phyloP scores from a whole-genome alignment of 2,329 filamentous ascomycete genomes.

The Ampelomyces quisqualis region DNA sequence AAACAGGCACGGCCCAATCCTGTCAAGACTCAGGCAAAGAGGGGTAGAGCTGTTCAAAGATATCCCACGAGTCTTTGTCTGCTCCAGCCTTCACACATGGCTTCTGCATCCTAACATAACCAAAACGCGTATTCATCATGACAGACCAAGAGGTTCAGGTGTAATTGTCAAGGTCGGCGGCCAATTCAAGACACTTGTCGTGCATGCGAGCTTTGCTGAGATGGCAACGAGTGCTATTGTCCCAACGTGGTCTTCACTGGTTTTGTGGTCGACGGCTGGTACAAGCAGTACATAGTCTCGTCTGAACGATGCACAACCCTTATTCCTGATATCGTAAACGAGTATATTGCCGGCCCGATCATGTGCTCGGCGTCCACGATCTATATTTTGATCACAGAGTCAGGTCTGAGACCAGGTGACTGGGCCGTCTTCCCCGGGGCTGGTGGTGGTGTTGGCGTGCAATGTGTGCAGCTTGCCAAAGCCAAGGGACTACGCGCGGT shows the following conservation, averaged over 20 bases:
- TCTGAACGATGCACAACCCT: conserved; percentile 57
- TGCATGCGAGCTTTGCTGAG: conserved; percentile 51
- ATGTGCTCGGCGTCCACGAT: conserved; percentile 63
- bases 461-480: conserved; percentile 54
- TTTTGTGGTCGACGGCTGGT: conserved; percentile 50
- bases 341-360: conserved; percentile 58
- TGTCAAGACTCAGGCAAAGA: no score
- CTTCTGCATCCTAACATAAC: conserved; percentile 44
- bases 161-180: conserved; percentile 58
- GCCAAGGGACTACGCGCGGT: conserved; percentile 43
- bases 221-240: conserved; percentile 57
- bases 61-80: no score
- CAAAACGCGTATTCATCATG: conserved; percentile 47
- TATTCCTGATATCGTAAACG: conserved; percentile 58
- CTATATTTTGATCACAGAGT: conserved; percentile 57
- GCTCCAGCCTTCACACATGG: no score
- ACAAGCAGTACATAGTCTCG: conserved; percentile 60
- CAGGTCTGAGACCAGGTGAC: conserved; percentile 52
- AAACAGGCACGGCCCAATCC: no score
- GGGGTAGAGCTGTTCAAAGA: no score
- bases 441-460: conserved; percentile 59
- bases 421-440: conserved; percentile 59
- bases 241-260: conserved; percentile 50
- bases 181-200: conserved; percentile 39
- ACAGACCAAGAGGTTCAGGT: conserved; percentile 60